Evolutionary conservation across 768 basidiomycete genomes (phyloP).

Genomic region (Mycena venus): DNA sequence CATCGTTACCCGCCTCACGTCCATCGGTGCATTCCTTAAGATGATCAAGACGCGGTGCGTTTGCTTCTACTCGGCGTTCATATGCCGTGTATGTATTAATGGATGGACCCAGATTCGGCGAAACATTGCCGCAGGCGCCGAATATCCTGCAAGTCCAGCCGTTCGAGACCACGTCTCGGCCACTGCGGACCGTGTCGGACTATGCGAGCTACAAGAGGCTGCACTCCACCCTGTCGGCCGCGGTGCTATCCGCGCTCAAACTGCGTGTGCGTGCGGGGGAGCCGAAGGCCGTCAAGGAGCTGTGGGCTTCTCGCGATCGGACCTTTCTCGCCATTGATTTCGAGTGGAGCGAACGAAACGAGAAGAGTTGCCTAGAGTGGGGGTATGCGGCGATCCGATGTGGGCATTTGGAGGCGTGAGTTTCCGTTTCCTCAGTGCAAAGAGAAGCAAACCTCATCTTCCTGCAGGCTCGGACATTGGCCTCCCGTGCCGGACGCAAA

Average conservation of each 20-base stretch:
- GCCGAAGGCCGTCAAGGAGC: constrained; percentile 69
- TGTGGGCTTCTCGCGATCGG: constrained; percentile 80
- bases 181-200: constrained; percentile 78
- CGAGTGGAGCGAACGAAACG: constrained; percentile 81
- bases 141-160: constrained; percentile 79
- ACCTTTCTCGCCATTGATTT: constrained; percentile 84
- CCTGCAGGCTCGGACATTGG: constrained; percentile 74
- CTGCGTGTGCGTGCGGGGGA: constrained; percentile 76
- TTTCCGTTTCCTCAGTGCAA: constrained; percentile 26
- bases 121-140: constrained; percentile 78
- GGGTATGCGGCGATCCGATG: constrained; percentile 87
- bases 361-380: constrained; percentile 80
- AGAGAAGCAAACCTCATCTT: not conserved
- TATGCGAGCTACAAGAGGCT: constrained; percentile 78
- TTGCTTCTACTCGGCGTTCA: not conserved
- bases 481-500: constrained; percentile 82
- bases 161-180: constrained; percentile 77
- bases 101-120: constrained; percentile 70
- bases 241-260: constrained; percentile 74
- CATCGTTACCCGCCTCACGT: constrained; percentile 82
- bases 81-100: not conserved
- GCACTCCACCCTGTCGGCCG: constrained; percentile 78
- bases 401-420: constrained; percentile 78
- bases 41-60: constrained; percentile 86
- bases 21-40: constrained; percentile 81